Base-by-base conservation (phyloP, 768 basidiomycete species). In the Mycena pura region DNA sequence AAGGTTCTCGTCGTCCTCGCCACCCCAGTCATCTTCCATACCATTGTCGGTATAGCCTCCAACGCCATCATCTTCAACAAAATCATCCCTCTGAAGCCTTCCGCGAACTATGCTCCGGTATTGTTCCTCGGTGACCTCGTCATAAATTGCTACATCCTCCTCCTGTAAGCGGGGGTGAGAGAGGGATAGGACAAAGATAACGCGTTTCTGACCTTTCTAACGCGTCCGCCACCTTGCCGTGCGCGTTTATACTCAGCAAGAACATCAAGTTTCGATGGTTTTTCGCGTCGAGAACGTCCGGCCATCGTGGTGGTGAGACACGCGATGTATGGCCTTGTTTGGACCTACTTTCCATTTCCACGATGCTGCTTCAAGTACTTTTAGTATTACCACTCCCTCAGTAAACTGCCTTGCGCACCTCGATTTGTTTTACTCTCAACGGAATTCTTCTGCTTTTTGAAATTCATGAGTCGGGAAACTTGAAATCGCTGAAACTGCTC, bases 31-130 rank as follows among this genome's bases (percentile, higher is more conserved):
- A 59, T 65, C 63, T 45, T 99, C 97, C 88, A 95, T 89, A 5
- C 97, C 97, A 70, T 97, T 93, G 78, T 99, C 97, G 73, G 90
- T 88, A 69, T 99, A 99, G 6, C 94, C 97, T 14, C 81, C 84
- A 0, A 90, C 84, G 25, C 95, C 95, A 77, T 99, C 97, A 69
- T 99, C 97, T 34, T 91, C 89, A 19, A 99, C 93, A 63, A 99
- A 99, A 73, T 99, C 97, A 65, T 98, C 95, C 66, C 80, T 79
- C 60, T 92, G 88, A 7, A 97, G 81, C 17, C 97, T 83, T 1
- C 88, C 87, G 55, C 84, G 84, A 5, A 99, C 97, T 55, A 99
- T 91, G 19, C 82, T 80, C 66, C 84, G 86, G 74, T 99, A 99
- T 67, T 95, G 89, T 10, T 92, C 92, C 55, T 97, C 96, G 0